Evolutionary conservation across 441 rosid species (phyloP).

Genomic region (Gossypium lobatum): DNA sequence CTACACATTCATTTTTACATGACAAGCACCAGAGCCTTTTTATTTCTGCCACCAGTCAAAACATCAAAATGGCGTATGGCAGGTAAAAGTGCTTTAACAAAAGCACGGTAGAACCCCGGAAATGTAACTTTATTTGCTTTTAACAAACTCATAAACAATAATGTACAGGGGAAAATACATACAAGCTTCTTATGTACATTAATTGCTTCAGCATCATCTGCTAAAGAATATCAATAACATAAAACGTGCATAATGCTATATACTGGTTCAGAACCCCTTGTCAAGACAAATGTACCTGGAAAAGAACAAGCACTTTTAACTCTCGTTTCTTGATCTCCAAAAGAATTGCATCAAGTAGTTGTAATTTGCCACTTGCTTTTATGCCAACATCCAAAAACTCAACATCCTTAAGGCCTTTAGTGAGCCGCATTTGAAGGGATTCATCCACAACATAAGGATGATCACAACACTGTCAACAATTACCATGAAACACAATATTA

Average conservation of each 20-base stretch:
- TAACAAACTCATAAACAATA: not conserved
- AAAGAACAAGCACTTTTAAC: constrained; percentile 68
- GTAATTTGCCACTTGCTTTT: constrained; percentile 88
- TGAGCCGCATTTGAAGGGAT: constrained; percentile 31
- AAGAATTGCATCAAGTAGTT: constrained; percentile 73
- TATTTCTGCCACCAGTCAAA: not conserved
- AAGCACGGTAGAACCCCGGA: not conserved
- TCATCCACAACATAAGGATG: constrained; percentile 73
- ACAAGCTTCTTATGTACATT: not conserved
- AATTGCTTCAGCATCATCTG: not conserved
- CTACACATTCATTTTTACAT: not conserved
- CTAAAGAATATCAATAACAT: not conserved
- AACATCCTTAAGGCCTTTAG: constrained; percentile 29
- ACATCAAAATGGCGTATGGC: not conserved
- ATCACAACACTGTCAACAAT: constrained; percentile 76
- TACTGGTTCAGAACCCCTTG: not conserved
- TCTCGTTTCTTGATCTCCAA: constrained; percentile 45
- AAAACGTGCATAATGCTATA: not conserved
- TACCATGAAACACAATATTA: constrained; percentile 10
- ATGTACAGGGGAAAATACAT: not conserved
- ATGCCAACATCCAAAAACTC: constrained; percentile 64
- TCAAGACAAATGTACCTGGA: constrained; percentile 50
- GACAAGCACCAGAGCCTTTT: not conserved
- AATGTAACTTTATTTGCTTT: not conserved
- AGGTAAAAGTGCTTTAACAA: not conserved